Conservation (phyloP, 192 early-diverging fungal species). For the Mortierella alpina region DNA sequence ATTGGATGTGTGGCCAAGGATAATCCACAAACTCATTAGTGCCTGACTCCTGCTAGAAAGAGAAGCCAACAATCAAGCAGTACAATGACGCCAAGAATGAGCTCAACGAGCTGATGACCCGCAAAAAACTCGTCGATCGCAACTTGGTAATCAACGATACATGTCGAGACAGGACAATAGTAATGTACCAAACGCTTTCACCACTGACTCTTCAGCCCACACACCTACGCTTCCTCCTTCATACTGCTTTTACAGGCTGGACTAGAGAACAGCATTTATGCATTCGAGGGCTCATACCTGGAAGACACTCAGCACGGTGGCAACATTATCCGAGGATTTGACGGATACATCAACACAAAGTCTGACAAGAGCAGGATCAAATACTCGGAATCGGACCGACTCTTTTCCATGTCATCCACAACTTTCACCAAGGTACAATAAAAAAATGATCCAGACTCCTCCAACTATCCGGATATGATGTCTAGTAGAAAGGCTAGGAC, state of each 20-base stretch:
- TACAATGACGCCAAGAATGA: conserved; percentile 83
- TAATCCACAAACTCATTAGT: too few species aligned
- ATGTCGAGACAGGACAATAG: background rate
- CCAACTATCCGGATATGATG: too few species aligned
- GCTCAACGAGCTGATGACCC: conserved; percentile 73
- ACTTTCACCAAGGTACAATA: conserved; percentile 45
- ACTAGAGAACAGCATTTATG: conserved; percentile 84
- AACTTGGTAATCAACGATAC: conserved; percentile 64
- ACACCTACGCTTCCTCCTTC: background rate
- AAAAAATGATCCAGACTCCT: background rate
- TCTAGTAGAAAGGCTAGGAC: background rate
- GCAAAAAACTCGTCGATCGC: conserved; percentile 86
- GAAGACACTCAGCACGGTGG: conserved; percentile 88
- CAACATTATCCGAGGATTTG: conserved; percentile 91
- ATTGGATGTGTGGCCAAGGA: too few species aligned
- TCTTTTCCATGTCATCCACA: conserved; percentile 81
- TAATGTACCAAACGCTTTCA: background rate
- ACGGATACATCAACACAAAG: conserved; percentile 80
- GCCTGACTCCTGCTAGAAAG: background rate
- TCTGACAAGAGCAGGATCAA: conserved; percentile 71
- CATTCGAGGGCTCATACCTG: conserved; percentile 89
- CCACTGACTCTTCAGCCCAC: background rate
- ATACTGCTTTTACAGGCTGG: conserved; percentile 57
- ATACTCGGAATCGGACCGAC: conserved; percentile 81
- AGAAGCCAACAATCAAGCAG: conserved; percentile 59